Conservation (phyloP, 306 rosid species). For the Castanea mollissima region DNA sequence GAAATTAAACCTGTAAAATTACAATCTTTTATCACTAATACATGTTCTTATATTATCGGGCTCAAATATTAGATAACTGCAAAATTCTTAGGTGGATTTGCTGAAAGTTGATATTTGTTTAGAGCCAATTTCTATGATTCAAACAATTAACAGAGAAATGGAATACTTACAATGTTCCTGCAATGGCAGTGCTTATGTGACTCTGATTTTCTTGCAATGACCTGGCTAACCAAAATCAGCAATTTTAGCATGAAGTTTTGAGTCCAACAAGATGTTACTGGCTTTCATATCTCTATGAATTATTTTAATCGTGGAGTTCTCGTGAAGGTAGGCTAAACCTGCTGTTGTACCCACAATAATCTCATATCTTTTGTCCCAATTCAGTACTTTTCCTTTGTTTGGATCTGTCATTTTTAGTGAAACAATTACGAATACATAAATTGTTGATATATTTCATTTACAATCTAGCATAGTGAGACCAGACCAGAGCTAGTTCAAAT, state of each 20-base stretch:
- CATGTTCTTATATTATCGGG: not conserved
- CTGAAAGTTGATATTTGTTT: not conserved
- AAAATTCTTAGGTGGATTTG: not conserved
- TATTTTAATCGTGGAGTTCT: conserved; percentile 61
- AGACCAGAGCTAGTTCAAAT: too few species aligned
- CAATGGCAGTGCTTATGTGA: conserved; percentile 91
- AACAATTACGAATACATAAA: conserved; percentile 8
- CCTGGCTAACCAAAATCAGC: conserved; percentile 96
- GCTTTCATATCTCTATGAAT: conserved; percentile 91
- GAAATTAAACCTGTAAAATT: not conserved
- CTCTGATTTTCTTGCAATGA: conserved; percentile 83
- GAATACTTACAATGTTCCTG: conserved; percentile 79
- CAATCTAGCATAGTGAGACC: too few species aligned
- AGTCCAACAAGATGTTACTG: conserved; percentile 84
- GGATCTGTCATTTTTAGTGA: conserved; percentile 38
- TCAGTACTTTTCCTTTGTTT: conserved; percentile 56
- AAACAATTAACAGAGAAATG: not conserved
- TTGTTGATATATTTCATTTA: not conserved
- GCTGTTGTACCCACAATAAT: conserved; percentile 74
- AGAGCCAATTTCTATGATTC: not conserved
- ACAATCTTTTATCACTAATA: not conserved
- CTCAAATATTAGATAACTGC: not conserved
- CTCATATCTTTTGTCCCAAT: conserved; percentile 79
- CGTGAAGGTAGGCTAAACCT: conserved; percentile 82
- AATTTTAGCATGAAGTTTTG: conserved; percentile 73